Evolutionary conservation across 306 rosid genomes (phyloP).

Genomic region (Rubus parviflorus): DNA sequence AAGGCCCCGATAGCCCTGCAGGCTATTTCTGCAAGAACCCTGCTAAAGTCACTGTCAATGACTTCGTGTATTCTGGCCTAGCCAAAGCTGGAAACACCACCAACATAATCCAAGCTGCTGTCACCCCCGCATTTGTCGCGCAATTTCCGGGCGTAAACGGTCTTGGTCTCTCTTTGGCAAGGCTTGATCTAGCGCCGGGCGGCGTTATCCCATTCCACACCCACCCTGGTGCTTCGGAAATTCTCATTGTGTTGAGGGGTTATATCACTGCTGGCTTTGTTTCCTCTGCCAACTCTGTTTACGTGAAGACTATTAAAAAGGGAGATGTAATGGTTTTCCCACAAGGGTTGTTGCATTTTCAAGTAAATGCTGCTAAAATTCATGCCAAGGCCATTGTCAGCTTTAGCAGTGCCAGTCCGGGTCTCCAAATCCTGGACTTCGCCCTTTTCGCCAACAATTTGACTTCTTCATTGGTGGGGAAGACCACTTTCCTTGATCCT

Average conservation of each 20-base stretch:
- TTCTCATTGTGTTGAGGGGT: constrained; percentile 52
- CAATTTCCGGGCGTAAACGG: constrained; percentile 77
- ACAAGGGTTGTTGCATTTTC: constrained; percentile 79
- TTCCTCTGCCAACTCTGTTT: constrained; percentile 57
- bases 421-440: constrained; percentile 76
- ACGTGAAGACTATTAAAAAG: constrained; percentile 47
- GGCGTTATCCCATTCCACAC: constrained; percentile 92
- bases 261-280: constrained; percentile 58
- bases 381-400: constrained; percentile 43
- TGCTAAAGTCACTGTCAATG: constrained; percentile 46
- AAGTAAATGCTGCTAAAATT: constrained; percentile 41
- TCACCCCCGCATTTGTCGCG: constrained; percentile 71
- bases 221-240: constrained; percentile 70
- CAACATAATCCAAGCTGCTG: constrained; percentile 66
- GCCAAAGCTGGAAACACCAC: constrained; percentile 47
- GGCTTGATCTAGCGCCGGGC: constrained; percentile 59
- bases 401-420: constrained; percentile 74
- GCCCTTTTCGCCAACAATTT: constrained; percentile 68
- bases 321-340: constrained; percentile 80
- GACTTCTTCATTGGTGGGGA: constrained; percentile 44
- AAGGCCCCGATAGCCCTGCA: constrained; percentile 54
- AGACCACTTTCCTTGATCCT: constrained; percentile 69
- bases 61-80: constrained; percentile 57
- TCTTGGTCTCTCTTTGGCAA: constrained; percentile 59
- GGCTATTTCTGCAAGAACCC: constrained; percentile 55